Evolutionary conservation across 495 filamentous ascomycete species (phyloP), one percentile per base, ranked within the genome.

Genomic region (Talaromyces stipitatus): DNA sequence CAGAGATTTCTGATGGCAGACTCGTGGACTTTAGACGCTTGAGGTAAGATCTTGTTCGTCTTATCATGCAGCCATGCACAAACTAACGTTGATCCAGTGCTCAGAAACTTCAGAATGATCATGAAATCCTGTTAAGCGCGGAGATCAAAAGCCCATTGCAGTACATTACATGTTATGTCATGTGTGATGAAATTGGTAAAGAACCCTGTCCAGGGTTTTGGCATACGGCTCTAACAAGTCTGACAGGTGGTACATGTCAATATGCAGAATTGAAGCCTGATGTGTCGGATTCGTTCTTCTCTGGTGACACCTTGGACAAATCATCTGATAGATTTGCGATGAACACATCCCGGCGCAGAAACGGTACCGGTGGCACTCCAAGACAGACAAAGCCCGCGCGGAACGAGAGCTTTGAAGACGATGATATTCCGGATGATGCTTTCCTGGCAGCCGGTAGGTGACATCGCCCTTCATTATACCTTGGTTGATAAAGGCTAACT

Each of bases 101-200:
- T 12, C 82, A 64, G 52, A 87, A 85, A 58, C 66, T 97, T 5
- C 76, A 83, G 47, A 80, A 79, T 3, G 83, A 78, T 1, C 70
- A 85, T 11, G 82, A 87, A 4, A 63, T 92, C 12, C 67, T 75
- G 5, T 85, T 96, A 55, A 73, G 72, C 14, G 83, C 79, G 1
- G 70, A 80, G 0, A 62, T 96, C 41, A 78, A 74, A 8, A 71
- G 64, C 7, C 59, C 73, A 9, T 77, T 76, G 8, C 84, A 92
- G 46, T 72, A 66, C 14, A 75, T 97, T 43, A 72, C 71, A 22
- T 94, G 88, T 58, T 83, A 90, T 68, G 78, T 90, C 11, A 88
- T 87, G 71, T 97, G 94, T 61, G 92, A 97, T 68, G 88, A 90
- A 36, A 88, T 97, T 59, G 90, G 85, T 87, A 66, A 61, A n/a